These are phyloP conservation scores for Lactarius tabidus DNA, from an alignment of 768 basidiomycete genomes.

Conservation along the genomic window DNA sequence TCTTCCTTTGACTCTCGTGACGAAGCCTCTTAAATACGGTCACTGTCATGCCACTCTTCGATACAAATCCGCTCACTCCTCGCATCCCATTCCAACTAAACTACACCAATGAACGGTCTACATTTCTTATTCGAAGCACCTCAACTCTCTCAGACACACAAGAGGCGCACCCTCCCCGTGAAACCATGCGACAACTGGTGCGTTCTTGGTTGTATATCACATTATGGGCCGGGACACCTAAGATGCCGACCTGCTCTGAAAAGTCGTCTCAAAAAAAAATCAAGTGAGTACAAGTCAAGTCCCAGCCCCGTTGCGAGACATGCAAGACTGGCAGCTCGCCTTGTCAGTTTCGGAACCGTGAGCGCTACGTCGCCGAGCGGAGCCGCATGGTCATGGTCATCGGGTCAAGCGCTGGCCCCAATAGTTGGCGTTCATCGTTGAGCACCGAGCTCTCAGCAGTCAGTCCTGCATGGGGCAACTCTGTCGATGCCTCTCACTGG, in stretches of 20 bases:
- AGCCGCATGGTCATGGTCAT: slow-evolving; percentile 75
- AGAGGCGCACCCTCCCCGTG: slow-evolving; percentile 82
- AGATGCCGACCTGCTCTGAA: slow-evolving; percentile 21
- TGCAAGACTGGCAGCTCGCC: slow-evolving; percentile 66
- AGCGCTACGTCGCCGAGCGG: slow-evolving; percentile 83
- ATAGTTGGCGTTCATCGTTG: slow-evolving; percentile 25
- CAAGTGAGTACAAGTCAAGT: too few species aligned
- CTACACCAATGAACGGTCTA: slow-evolving; percentile 58
- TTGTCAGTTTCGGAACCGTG: slow-evolving; percentile 79
- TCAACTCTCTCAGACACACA: slow-evolving; percentile 64
- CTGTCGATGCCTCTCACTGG: slow-evolving; percentile 21
- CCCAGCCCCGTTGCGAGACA: slow-evolving; percentile 76
- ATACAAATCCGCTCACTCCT: slow-evolving; percentile 16
- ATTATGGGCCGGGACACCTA: neutral
- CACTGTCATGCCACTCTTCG: too few species aligned
- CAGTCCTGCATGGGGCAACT: slow-evolving; percentile 5
- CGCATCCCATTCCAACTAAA: neutral
- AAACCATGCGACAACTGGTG: slow-evolving; percentile 89
- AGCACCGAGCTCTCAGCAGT: slow-evolving; percentile 2
- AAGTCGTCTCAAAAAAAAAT: slow-evolving; percentile 90
- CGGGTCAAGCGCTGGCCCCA: slow-evolving; percentile 36
- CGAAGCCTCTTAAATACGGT: slow-evolving; percentile 24
- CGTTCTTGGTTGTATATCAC: slow-evolving; percentile 13
- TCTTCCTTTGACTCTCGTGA: slow-evolving; percentile 8
- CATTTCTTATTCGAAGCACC: slow-evolving; percentile 89